Conservation (phyloP, 768 basidiomycete species). For the Kwoniella heveanensis region DNA sequence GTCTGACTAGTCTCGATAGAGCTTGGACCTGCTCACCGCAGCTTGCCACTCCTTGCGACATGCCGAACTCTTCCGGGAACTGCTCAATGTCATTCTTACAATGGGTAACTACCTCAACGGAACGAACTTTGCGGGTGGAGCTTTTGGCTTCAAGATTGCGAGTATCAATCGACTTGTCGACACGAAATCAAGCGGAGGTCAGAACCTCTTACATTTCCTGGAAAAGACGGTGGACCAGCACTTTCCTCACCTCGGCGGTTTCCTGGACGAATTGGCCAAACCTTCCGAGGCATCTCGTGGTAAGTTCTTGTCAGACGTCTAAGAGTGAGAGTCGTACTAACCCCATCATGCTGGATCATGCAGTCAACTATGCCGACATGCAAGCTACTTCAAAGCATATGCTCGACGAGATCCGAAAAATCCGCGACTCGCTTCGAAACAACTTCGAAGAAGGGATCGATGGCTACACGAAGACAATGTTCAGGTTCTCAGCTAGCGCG, state of each 20-base stretch:
- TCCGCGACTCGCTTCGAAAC: constrained; percentile 76
- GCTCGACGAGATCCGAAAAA: constrained; percentile 75
- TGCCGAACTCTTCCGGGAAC: constrained; percentile 84
- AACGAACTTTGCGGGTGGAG: constrained; percentile 91
- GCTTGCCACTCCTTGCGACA: constrained; percentile 77
- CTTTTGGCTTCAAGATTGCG: constrained; percentile 93
- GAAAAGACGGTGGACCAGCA: constrained; percentile 84
- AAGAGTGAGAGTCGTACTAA: constrained; percentile 15
- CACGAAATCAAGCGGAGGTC: constrained; percentile 93
- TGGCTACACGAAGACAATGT: constrained; percentile 86
- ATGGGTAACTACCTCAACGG: constrained; percentile 99
- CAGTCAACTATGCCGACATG: constrained; percentile 37
- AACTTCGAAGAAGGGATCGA: constrained; percentile 79
- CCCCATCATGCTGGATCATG: constrained; percentile 6
- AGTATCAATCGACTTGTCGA: constrained; percentile 99
- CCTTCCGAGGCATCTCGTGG: constrained; percentile 93
- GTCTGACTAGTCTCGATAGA: constrained; percentile 58
- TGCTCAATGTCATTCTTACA: constrained; percentile 90
- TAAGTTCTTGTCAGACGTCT: constrained; percentile 52
- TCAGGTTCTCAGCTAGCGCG: constrained; percentile 79
- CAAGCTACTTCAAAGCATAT: constrained; percentile 65
- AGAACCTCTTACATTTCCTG: constrained; percentile 90
- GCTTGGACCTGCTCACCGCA: constrained; percentile 74
- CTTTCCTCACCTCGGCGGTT: constrained; percentile 82
- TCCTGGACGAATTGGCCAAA: constrained; percentile 82